Percentiles rank a stretch among this genome's conserved stretches.
Evolutionary conservation across 2,329 filamentous ascomycete species (phyloP).

Genomic region (Juglanconis oblonga): DNA sequence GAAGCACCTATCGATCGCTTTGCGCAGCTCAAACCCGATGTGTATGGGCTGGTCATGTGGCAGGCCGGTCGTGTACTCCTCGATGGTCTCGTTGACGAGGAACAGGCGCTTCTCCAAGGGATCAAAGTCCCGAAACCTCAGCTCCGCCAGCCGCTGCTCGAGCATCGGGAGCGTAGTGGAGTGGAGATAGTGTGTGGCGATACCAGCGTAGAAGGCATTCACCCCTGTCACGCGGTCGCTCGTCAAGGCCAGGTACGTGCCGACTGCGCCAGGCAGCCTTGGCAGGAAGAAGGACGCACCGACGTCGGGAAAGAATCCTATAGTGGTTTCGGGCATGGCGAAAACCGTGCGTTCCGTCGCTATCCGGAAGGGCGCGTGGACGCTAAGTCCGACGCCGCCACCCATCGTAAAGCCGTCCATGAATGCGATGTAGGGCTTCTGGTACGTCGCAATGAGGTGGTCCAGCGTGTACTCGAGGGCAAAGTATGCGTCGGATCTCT

Average conservation of each 20-base stretch:
- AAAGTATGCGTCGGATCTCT: constrained; percentile 81
- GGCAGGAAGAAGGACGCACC: constrained; percentile 95
- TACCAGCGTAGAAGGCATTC: constrained; percentile 83
- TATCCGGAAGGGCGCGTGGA: constrained; percentile 94
- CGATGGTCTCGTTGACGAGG: constrained; percentile 81
- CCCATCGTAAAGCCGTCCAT: constrained; percentile 99
- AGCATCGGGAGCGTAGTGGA: constrained; percentile 80
- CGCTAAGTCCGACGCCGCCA: constrained; percentile 87
- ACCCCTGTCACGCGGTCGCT: constrained; percentile 78
- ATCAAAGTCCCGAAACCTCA: constrained; percentile 81
- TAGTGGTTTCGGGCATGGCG: constrained; percentile 97
- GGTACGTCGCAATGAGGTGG: constrained; percentile 90
- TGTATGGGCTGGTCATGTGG: constrained; percentile 69
- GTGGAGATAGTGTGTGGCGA: constrained; percentile 96
- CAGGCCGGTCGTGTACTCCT: constrained; percentile 85
- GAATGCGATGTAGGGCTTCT: constrained; percentile 89
- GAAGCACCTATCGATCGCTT: constrained; percentile 84
- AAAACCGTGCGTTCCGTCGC: constrained; percentile 95
- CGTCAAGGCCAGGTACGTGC: constrained; percentile 91
- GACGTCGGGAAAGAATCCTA: constrained; percentile 98
- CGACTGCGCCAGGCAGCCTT: constrained; percentile 78
- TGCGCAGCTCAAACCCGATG: constrained; percentile 67
- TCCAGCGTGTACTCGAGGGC: constrained; percentile 93
- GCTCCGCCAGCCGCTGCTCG: constrained; percentile 81
- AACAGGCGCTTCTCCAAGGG: constrained; percentile 58